These are phyloP conservation scores for Plasmodium yoelii DNA, from an alignment of 169 alveolate species.

Conservation along the genomic window DNA sequence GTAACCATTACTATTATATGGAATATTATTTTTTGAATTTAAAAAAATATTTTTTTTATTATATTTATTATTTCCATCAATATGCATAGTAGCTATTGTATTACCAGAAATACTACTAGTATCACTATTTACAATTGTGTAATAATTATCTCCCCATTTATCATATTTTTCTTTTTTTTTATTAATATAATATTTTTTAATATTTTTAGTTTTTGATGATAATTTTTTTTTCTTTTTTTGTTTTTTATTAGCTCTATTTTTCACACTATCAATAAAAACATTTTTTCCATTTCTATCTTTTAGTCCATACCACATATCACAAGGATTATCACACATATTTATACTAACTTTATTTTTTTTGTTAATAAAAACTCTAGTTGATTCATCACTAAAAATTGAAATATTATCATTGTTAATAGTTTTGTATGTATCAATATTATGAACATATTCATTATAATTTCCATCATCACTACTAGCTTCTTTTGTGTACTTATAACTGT, in stretches of 20 bases:
- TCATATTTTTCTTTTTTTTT: constrained; percentile 31
- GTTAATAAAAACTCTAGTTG: constrained; percentile 53
- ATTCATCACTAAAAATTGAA: constrained; percentile 60
- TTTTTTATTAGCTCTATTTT: constrained; percentile 19
- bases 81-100: constrained; percentile 72
- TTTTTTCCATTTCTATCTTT: constrained; percentile 83
- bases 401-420: constrained; percentile 26
- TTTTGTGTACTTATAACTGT: constrained; percentile 11
- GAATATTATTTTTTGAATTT: constrained; percentile 9
- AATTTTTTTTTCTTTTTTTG: constrained; percentile 12
- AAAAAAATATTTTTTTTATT: constrained; percentile 6
- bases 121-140: constrained; percentile 24
- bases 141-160: constrained; percentile 35
- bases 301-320: constrained; percentile 87
- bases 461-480: constrained; percentile 5
- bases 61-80: constrained; percentile 64
- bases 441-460: not conserved
- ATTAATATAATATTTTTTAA: constrained; percentile 39
- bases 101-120: constrained; percentile 37
- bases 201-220: constrained; percentile 21
- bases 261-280: constrained; percentile 81
- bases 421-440: constrained; percentile 41
- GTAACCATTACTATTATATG: constrained; percentile 1
- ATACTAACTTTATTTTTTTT: constrained; percentile 38
- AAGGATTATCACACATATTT: constrained; percentile 87